phyloP scores from a whole-genome alignment of 805 yeast species.

The Huiozyma sinensis region DNA sequence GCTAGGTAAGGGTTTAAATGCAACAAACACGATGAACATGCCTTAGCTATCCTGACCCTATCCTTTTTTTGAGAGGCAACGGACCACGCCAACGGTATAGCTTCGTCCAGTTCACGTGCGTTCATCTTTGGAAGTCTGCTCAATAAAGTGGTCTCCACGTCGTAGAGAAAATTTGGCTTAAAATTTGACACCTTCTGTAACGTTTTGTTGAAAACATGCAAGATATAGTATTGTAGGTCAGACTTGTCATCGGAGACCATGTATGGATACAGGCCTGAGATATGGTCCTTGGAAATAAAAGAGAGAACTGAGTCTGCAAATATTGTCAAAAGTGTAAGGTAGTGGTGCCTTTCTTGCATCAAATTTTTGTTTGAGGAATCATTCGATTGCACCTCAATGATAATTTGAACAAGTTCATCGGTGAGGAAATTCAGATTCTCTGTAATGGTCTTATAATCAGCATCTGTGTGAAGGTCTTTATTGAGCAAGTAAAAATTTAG shows the following conservation, averaged over 20 bases:
- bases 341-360: not conserved
- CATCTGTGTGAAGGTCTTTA: constrained; percentile 12
- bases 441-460: constrained; percentile 4
- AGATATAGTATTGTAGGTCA: constrained; percentile 34
- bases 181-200: constrained; percentile 36
- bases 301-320: constrained; percentile 43
- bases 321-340: constrained; percentile 35
- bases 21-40: constrained; percentile 51
- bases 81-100: constrained; percentile 58
- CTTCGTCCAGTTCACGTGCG: constrained; percentile 54
- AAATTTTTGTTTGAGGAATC: constrained; percentile 12
- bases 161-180: constrained; percentile 39
- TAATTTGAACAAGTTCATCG: constrained; percentile 17
- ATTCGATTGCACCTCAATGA: constrained; percentile 22
- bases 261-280: constrained; percentile 55
- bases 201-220: constrained; percentile 44
- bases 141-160: constrained; percentile 43
- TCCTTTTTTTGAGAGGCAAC: constrained; percentile 39
- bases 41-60: constrained; percentile 42
- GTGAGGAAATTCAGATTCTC: constrained; percentile 11
- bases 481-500: constrained; percentile 36
- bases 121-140: constrained; percentile 49
- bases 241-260: constrained; percentile 40
- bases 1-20: constrained; percentile 38
- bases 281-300: constrained; percentile 55